Evolutionary conservation across 768 basidiomycete genomes (phyloP).

Genomic region (Tephrocybe sp.): DNA sequence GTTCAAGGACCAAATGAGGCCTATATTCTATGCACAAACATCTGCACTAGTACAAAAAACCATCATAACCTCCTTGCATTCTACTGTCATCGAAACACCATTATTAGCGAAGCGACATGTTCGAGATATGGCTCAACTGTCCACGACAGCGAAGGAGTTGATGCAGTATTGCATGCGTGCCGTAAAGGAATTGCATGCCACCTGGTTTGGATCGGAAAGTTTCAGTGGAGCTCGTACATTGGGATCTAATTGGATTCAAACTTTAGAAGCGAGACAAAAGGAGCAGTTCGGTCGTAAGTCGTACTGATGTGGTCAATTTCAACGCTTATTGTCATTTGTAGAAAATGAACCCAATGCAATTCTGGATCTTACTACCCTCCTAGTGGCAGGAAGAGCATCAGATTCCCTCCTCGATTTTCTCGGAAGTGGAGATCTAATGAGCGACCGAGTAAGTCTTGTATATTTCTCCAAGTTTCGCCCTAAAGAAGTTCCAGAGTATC

Average conservation of each 20-base stretch:
- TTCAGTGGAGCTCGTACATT: conserved; percentile 66
- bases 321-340: conserved; percentile 23
- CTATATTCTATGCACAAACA: conserved; percentile 50
- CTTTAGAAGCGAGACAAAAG: conserved; percentile 60
- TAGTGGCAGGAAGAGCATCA: conserved; percentile 70
- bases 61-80: conserved; percentile 33
- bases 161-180: conserved; percentile 69
- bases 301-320: conserved; percentile 4
- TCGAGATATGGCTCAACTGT: conserved; percentile 69
- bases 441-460: conserved; percentile 61
- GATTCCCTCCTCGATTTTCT: conserved; percentile 73
- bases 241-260: conserved; percentile 70
- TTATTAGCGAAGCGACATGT: conserved; percentile 52
- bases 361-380: conserved; percentile 66
- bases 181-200: conserved; percentile 65
- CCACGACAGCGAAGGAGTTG: conserved; percentile 68
- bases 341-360: conserved; percentile 62
- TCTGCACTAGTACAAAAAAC: conserved; percentile 22
- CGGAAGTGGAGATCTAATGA: conserved; percentile 76
- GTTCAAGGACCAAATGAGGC: conserved; percentile 43
- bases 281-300: conserved; percentile 65
- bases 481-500: conserved; percentile 48
- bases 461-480: conserved; percentile 14
- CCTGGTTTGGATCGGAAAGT: conserved; percentile 72
- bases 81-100: conserved; percentile 50